Base-by-base conservation (phyloP, 2,329 filamentous ascomycete species). In the Kalmusia sp. region DNA sequence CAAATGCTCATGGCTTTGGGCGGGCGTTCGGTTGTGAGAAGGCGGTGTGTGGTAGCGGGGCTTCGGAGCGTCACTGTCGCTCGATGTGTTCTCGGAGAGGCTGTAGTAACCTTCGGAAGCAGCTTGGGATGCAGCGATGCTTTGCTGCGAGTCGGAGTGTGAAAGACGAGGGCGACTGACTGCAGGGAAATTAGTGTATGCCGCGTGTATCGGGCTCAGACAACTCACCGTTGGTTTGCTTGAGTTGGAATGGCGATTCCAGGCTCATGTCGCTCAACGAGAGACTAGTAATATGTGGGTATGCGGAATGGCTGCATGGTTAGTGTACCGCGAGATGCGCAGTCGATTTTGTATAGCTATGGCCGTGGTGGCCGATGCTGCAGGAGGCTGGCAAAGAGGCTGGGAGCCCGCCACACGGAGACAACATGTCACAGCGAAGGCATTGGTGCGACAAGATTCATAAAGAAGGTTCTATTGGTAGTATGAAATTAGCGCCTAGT, bases 71-170 rank as follows among this genome's bases (percentile, higher is more conserved):
- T 73, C 69, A 60, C 65, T 69, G 49, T 67, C 68, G 61, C 67
- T 75, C 44, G 76, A 77, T 21, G 64, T 54, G 46, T 69, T 63
- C 48, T 74, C 75, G 35, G 76, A 77, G 50, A 80, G 67, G 53
- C 77, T 80, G 69, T 79, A 81, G 72, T 80, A 82, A 65, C 80
- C 78, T 64, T 81, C 78, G 19, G 76, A 79, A 24, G 79, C 79
- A 31, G 78, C 73, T 57, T 81, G 74, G 17, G 77, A 79, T 21
- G 77, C 79, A 34, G 78, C 74, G 56, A 81, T 73, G 59, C 77
- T 80, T 57, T 78, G 78, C 57, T 77, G 72, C 3, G 79, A 81
- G 49, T 61, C 56, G 39, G 71, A 70, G 54, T 77, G 74, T 6
- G 72, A 71, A 33, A 79, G 63, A 49, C 68, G 72, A 12, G 76